These are phyloP conservation scores for Magnaporthiopsis rhizophila DNA, from an alignment of 2,329 filamentous ascomycete genomes.

Conservation along the genomic window DNA sequence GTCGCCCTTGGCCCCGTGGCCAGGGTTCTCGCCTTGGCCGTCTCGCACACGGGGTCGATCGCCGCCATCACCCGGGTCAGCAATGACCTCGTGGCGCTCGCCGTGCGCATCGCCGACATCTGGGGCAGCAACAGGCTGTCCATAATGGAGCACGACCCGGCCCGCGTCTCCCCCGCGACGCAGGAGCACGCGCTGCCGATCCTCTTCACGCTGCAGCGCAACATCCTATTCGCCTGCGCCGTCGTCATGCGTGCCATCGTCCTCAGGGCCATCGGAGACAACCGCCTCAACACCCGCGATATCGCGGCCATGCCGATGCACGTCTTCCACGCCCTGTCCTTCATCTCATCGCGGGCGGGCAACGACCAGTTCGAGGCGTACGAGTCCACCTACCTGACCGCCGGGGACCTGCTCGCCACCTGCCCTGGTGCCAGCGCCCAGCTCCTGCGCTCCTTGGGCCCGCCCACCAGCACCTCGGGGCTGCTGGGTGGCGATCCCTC, in stretches of 20 bases:
- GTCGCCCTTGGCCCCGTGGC: constrained; percentile 61
- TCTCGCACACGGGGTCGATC: constrained; percentile 38
- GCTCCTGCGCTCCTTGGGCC: constrained; percentile 57
- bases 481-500: constrained; percentile 33
- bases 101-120: constrained; percentile 16
- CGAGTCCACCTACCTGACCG: constrained; percentile 72
- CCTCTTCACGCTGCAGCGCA: constrained; percentile 68
- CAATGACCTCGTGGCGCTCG: constrained; percentile 61
- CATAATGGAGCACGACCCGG: constrained; percentile 48
- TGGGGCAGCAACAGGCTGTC: constrained; percentile 67
- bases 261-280: constrained; percentile 51
- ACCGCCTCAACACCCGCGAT: constrained; percentile 22
- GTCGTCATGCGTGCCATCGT: constrained; percentile 68
- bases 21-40: constrained; percentile 54
- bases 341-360: constrained; percentile 69
- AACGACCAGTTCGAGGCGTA: constrained; percentile 74
- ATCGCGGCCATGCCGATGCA: constrained; percentile 66
- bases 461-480: constrained; percentile 29
- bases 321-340: constrained; percentile 69
- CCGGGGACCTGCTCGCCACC: constrained; percentile 73
- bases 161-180: constrained; percentile 57
- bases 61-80: constrained; percentile 22
- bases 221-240: constrained; percentile 67
- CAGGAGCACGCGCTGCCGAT: constrained; percentile 57
- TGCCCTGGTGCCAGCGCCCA: constrained; percentile 57